These are phyloP conservation scores for Abrus precatorius DNA, from an alignment of 306 rosid genomes.

Conservation along the genomic window DNA sequence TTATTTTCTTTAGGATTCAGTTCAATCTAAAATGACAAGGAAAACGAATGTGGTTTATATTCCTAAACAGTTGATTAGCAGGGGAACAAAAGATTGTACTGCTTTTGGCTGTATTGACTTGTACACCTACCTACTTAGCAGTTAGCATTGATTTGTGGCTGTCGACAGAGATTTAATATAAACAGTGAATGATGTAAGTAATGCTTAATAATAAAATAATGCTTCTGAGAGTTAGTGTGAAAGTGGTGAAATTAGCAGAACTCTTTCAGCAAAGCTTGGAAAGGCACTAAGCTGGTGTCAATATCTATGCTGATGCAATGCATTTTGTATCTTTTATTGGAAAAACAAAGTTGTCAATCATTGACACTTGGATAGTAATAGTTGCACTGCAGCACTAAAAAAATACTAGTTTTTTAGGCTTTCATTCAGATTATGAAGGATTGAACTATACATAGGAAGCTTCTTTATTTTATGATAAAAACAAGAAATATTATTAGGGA, in stretches of 20 bases:
- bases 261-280: conserved; percentile 26
- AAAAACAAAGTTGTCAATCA: neutral
- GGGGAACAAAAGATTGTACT: conserved; percentile 27
- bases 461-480: neutral
- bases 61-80: conserved; percentile 13
- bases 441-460: neutral
- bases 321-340: neutral
- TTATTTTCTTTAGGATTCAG: conserved; percentile 15
- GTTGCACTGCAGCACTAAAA: conserved; percentile 8
- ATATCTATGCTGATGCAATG: conserved; percentile 1
- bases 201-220: neutral
- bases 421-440: neutral
- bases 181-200: conserved; percentile 1
- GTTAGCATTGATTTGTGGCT: neutral
- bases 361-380: neutral
- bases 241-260: neutral
- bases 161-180: conserved; percentile 1
- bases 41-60: conserved; percentile 19
- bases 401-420: neutral
- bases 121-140: neutral
- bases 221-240: conserved; percentile 6
- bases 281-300: neutral
- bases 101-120: conserved; percentile 22
- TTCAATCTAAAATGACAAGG: conserved; percentile 30
- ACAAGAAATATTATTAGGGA: neutral